Evolutionary conservation across 1,284 basidiomycete genomes (phyloP).

Genomic region (Heterobasidion occidentale): DNA sequence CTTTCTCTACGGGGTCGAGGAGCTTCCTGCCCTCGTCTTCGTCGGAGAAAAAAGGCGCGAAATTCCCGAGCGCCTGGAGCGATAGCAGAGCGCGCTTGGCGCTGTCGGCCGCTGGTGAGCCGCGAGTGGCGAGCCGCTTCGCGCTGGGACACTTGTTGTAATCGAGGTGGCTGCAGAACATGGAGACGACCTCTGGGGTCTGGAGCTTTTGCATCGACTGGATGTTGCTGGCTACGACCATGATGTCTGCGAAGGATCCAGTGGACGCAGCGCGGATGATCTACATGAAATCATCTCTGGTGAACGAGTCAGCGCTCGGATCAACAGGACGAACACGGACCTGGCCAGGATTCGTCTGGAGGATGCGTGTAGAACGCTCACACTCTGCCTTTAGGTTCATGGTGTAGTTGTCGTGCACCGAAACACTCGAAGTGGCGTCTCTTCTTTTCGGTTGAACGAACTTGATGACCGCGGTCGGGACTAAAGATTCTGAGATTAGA

Average conservation of each 20-base stretch:
- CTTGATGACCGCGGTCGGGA: too few species aligned
- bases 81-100: constrained; percentile 23
- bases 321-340: background rate
- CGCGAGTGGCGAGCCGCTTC: constrained; percentile 7
- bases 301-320: background rate
- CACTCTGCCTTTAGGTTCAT: background rate
- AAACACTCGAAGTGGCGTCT: background rate
- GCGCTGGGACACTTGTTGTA: constrained; percentile 14
- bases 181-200: constrained; percentile 1
- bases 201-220: constrained; percentile 3
- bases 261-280: background rate
- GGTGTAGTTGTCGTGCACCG: background rate
- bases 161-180: constrained; percentile 21
- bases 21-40: constrained; percentile 7
- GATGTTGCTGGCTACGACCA: constrained; percentile 1
- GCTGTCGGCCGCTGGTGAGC: constrained; percentile 5
- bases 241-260: background rate
- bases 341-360: background rate
- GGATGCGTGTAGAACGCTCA: background rate
- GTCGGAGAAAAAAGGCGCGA: constrained; percentile 17
- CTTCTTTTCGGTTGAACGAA: background rate
- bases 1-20: constrained; percentile 16
- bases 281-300: background rate
- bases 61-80: constrained; percentile 25
- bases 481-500: too few species aligned